Conservation (phyloP, 2,329 filamentous ascomycete genomes). For the Calonectria montana region DNA sequence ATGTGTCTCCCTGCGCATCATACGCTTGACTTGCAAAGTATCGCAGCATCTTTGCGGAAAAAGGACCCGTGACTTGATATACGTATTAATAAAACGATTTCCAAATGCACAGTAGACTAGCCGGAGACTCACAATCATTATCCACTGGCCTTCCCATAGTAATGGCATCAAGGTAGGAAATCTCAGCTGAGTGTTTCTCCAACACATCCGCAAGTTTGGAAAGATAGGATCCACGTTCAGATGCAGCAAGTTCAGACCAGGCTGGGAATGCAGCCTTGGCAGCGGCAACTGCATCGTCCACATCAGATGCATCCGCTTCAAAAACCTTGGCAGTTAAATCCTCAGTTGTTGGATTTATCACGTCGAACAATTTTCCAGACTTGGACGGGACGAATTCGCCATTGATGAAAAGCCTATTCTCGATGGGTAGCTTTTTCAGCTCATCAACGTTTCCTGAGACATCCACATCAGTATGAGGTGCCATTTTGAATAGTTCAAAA, state of each 20-base stretch:
- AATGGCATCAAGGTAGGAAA: not conserved
- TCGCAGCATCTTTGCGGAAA: not conserved
- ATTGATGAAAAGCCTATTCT: not conserved
- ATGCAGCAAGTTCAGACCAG: not conserved
- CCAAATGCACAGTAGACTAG: not conserved
- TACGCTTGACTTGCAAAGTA: not conserved
- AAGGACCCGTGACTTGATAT: not conserved
- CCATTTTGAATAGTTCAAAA: not conserved
- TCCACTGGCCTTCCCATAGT: not conserved
- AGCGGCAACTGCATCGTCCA: not conserved
- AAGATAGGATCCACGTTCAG: not conserved
- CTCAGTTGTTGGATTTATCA: not conserved
- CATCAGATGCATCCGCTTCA: not conserved
- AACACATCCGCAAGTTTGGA: not conserved
- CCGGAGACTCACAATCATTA: not conserved
- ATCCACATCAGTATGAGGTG: not conserved
- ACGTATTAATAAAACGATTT: not conserved
- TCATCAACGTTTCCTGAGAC: not conserved
- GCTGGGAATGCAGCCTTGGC: not conserved
- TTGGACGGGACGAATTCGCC: not conserved
- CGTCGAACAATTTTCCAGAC: not conserved
- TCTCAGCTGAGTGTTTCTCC: not conserved
- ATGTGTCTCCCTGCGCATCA: not conserved
- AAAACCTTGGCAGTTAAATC: not conserved
- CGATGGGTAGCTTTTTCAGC: not conserved